These are phyloP conservation scores for Raphanus hybrid DNA, from an alignment of 441 rosid genomes.

Conservation along the genomic window DNA sequence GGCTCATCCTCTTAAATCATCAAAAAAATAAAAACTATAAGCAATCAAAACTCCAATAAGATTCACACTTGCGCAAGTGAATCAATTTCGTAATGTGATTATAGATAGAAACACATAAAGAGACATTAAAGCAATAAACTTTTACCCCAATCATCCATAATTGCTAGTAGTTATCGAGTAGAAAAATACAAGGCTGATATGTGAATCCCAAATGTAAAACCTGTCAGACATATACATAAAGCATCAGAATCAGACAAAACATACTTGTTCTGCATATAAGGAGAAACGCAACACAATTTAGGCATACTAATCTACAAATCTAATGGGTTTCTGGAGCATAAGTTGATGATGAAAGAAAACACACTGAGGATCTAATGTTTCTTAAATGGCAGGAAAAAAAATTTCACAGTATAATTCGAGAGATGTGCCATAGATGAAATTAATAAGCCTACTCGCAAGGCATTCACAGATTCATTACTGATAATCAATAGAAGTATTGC, in stretches of 20 bases:
- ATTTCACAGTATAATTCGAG: no score
- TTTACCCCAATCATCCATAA: constrained; percentile 47
- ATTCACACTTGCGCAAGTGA: background rate
- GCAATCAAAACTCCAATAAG: constrained; percentile 1
- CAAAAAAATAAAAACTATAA: constrained; percentile 3
- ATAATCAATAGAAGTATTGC: no score
- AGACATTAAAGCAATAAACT: background rate
- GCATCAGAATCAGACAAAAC: background rate
- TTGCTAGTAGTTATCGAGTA: background rate
- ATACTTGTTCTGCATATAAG: no score
- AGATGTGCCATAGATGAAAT: no score
- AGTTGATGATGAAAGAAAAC: background rate
- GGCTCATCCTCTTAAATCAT: constrained; percentile 69
- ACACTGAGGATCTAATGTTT: no score
- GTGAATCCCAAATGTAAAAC: constrained; percentile 14
- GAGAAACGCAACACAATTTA: background rate
- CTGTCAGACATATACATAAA: constrained; percentile 13
- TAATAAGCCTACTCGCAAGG: no score
- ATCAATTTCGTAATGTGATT: background rate
- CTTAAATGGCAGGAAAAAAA: no score
- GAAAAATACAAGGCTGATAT: background rate
- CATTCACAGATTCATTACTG: no score
- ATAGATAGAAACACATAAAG: no score
- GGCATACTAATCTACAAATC: background rate
- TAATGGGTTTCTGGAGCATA: background rate